These are phyloP conservation scores for Mycena amicta DNA, from an alignment of 768 basidiomycete species.

Conservation along the genomic window DNA sequence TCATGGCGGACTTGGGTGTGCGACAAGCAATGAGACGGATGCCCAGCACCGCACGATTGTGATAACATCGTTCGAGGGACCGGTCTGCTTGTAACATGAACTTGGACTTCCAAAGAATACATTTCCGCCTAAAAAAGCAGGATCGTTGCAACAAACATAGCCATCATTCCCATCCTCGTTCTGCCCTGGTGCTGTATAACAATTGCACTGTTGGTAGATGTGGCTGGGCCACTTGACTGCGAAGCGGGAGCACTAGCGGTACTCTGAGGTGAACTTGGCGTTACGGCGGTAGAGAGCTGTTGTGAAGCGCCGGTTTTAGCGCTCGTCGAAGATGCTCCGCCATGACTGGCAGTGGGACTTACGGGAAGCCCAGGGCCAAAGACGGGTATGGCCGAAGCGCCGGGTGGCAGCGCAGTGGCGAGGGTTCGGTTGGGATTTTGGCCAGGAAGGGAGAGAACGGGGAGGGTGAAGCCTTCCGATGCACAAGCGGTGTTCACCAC, in stretches of 20 bases:
- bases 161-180: too few species aligned
- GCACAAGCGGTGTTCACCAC: conserved; percentile 27
- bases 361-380: conserved; percentile 9
- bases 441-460: conserved; percentile 32
- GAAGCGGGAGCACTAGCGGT: too few species aligned
- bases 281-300: conserved; percentile 32
- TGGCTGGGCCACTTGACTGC: too few species aligned
- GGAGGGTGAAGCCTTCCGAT: conserved; percentile 24
- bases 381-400: conserved; percentile 24
- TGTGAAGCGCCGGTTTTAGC: not conserved
- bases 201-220: too few species aligned
- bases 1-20: conserved; percentile 73
- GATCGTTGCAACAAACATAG: too few species aligned
- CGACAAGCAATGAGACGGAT: conserved; percentile 74
- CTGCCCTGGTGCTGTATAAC: too few species aligned
- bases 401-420: conserved; percentile 23
- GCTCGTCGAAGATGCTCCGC: conserved; percentile 30
- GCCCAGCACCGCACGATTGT: conserved; percentile 45
- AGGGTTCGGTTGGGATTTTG: conserved; percentile 31
- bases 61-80: too few species aligned
- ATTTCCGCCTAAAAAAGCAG: too few species aligned
- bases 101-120: too few species aligned
- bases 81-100: too few species aligned
- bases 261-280: too few species aligned
- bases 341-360: not conserved